A percentile compares a stretch with the other conserved stretches of the same genome.
phyloP scores from a whole-genome alignment of 495 filamentous ascomycete genomes.

The Penicillium psychrofluorescens region DNA sequence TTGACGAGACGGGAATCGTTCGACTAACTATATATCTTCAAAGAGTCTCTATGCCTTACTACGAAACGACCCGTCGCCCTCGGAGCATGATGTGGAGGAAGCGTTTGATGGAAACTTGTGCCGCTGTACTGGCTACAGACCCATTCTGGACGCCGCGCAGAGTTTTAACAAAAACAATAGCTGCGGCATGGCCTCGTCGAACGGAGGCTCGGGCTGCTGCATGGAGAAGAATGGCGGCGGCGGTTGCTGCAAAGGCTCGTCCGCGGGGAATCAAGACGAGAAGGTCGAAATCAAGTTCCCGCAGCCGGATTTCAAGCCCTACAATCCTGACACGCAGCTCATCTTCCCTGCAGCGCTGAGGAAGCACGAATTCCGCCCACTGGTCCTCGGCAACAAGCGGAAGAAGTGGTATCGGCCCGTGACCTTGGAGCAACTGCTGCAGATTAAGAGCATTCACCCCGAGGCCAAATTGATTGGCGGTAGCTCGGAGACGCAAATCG shows the following conservation, averaged over 20 bases:
- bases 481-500: conserved; percentile 95
- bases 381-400: conserved; percentile 88
- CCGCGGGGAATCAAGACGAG: conserved; percentile 5
- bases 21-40: too few relatives aligned
- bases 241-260: conserved; percentile 31
- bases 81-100: conserved; percentile 23
- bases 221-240: conserved; percentile 42
- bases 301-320: conserved; percentile 72
- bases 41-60: conserved; percentile 50
- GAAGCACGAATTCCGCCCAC: conserved; percentile 72
- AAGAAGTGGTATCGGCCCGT: conserved; percentile 92
- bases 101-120: conserved; percentile 81
- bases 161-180: conserved; percentile 36
- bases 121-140: conserved; percentile 89
- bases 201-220: conserved; percentile 47
- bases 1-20: too few relatives aligned
- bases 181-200: conserved; percentile 35
- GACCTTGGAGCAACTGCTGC: conserved; percentile 76
- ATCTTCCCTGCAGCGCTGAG: conserved; percentile 85
- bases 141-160: conserved; percentile 87
- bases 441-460: conserved; percentile 82
- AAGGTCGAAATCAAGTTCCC: conserved; percentile 19
- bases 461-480: conserved; percentile 91
- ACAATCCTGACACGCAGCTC: conserved; percentile 85
- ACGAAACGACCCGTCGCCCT: conserved; percentile 47